A percentile compares a stretch with the other conserved stretches of the same genome.
Conservation (phyloP, 495 filamentous ascomycete genomes). For the Xylaria curta region DNA sequence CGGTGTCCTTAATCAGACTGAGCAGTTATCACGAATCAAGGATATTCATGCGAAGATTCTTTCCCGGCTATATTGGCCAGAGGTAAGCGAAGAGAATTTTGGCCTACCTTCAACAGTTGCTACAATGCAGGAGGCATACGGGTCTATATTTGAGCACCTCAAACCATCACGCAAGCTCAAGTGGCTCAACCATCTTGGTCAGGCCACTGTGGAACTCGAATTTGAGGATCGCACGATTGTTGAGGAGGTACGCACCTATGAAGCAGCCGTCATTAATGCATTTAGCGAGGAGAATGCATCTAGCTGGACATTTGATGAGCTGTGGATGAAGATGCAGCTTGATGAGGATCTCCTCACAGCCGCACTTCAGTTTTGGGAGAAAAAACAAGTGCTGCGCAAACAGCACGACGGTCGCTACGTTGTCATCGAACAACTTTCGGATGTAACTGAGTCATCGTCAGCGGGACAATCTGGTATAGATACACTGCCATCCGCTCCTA, state of each 20-base stretch:
- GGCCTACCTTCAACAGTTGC: conserved; percentile 68
- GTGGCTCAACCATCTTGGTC: conserved; percentile 84
- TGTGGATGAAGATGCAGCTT: conserved; percentile 75
- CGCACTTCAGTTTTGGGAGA: conserved; percentile 85
- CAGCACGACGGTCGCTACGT: conserved; percentile 52
- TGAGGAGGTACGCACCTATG: conserved; percentile 80
- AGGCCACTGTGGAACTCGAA: conserved; percentile 80
- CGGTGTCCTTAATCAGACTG: conserved; percentile 37
- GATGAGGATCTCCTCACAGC: conserved; percentile 73
- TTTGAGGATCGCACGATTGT: conserved; percentile 77
- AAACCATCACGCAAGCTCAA: conserved; percentile 84
- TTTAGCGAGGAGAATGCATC: conserved; percentile 66
- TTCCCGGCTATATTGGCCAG: conserved; percentile 93
- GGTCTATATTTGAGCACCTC: conserved; percentile 74
- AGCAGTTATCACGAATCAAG: conserved; percentile 42
- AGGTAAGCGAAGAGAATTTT: conserved; percentile 79
- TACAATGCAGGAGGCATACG: conserved; percentile 71
- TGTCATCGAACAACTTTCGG: conserved; percentile 49
- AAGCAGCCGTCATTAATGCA: conserved; percentile 88
- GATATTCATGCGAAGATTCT: conserved; percentile 80
- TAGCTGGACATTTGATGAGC: conserved; percentile 63
- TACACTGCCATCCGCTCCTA: conserved; percentile 52
- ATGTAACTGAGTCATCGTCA: conserved; percentile 33
- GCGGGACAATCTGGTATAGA: conserved; percentile 48
- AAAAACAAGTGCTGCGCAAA: conserved; percentile 75